phyloP scores from a whole-genome alignment of 176 grass and related monocot species.

The Eragrostis curvula region DNA sequence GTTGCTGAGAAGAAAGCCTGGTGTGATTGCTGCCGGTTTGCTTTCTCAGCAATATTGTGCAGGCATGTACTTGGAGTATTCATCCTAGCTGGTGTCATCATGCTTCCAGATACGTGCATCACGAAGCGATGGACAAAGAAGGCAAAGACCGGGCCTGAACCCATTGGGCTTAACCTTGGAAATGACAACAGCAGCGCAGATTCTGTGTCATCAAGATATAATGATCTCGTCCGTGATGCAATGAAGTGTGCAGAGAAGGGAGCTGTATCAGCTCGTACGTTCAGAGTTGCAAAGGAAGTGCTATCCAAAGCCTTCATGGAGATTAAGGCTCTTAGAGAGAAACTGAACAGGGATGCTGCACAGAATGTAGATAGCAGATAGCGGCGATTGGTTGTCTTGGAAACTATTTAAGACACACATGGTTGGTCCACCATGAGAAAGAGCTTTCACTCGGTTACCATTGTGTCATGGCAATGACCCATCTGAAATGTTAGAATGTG shows the following conservation, averaged over 20 bases:
- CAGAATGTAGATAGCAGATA: conserved; percentile 35
- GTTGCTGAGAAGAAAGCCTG: conserved; percentile 76
- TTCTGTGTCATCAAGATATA: conserved; percentile 62
- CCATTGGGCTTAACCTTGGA: conserved; percentile 48
- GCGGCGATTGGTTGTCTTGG: neutral
- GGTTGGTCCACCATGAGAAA: neutral
- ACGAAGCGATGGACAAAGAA: conserved; percentile 83
- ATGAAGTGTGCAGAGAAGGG: conserved; percentile 86
- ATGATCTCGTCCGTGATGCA: conserved; percentile 69
- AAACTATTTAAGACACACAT: conserved; percentile 1
- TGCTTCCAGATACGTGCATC: conserved; percentile 74
- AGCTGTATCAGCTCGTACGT: conserved; percentile 62
- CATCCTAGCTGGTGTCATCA: conserved; percentile 55
- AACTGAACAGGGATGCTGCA: conserved; percentile 34
- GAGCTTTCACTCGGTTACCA: neutral
- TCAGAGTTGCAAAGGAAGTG: conserved; percentile 69
- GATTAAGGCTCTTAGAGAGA: conserved; percentile 62
- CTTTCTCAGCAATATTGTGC: conserved; percentile 78
- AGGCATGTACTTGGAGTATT: conserved; percentile 84
- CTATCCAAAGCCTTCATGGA: conserved; percentile 73
- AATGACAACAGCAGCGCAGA: conserved; percentile 45
- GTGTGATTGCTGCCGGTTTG: conserved; percentile 80
- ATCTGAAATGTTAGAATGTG: neutral
- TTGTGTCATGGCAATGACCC: conserved; percentile 11
- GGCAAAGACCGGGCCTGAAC: conserved; percentile 63